Evolutionary conservation across 1,284 basidiomycete species (phyloP).

Genomic region (Ganoderma resinaceum): DNA sequence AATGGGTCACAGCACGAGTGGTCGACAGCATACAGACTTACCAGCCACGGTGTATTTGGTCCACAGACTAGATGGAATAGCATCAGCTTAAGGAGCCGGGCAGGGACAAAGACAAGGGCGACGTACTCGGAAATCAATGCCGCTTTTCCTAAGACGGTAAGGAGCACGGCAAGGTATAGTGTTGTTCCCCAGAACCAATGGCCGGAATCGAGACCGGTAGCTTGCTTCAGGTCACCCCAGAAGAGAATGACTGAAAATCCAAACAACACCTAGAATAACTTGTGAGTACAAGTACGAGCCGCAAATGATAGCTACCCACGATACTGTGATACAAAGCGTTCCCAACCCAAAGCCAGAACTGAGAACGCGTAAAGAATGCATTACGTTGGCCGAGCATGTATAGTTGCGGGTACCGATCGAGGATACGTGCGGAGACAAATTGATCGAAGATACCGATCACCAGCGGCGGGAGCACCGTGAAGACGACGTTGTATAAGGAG

Average conservation of each 20-base stretch:
- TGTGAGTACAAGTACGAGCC: not conserved
- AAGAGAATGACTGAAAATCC: slow-evolving; percentile 91
- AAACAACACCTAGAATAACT: slow-evolving; percentile 71
- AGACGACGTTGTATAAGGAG: slow-evolving; percentile 92
- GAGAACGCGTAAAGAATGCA: slow-evolving; percentile 88
- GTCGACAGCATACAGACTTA: slow-evolving; percentile 38
- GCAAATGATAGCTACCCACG: slow-evolving; percentile 53
- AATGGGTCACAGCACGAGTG: slow-evolving; percentile 15
- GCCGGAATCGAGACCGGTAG: slow-evolving; percentile 84
- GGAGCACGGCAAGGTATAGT: slow-evolving; percentile 89
- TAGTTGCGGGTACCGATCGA: slow-evolving; percentile 97
- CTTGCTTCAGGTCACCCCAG: slow-evolving; percentile 88
- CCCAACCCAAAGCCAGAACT: slow-evolving; percentile 95
- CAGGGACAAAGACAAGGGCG: not conserved
- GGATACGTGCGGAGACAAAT: slow-evolving; percentile 94
- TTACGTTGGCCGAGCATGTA: slow-evolving; percentile 94
- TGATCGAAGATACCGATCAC: slow-evolving; percentile 99
- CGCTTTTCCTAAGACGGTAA: slow-evolving; percentile 97
- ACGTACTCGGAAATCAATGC: slow-evolving; percentile 96
- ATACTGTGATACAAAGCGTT: slow-evolving; percentile 96
- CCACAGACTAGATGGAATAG: slow-evolving; percentile 78
- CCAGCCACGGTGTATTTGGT: slow-evolving; percentile 97
- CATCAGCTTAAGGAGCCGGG: slow-evolving; percentile 23
- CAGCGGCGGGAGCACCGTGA: slow-evolving; percentile 94
- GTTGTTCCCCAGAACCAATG: slow-evolving; percentile 99